Evolutionary conservation across 352 stramenopile species (phyloP).

Genomic region (Phytophthora hibernalis): DNA sequence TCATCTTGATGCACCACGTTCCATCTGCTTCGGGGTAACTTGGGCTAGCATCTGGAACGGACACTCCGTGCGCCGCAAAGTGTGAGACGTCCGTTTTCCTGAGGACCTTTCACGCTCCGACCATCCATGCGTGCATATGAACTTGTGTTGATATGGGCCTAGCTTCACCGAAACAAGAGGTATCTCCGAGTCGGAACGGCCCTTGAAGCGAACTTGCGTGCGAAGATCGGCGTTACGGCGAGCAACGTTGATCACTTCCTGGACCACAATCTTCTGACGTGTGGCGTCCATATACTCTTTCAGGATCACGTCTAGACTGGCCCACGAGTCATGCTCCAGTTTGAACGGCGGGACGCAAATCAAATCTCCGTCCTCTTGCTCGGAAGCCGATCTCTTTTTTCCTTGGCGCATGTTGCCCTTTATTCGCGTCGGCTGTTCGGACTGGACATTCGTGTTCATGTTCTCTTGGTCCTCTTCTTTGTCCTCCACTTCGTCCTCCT

Average conservation of each 20-base stretch:
- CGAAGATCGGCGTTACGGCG: constrained; percentile 3
- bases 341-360: neutral
- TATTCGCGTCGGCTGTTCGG: too few relatives aligned
- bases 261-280: constrained; percentile 7
- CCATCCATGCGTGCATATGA: constrained; percentile 9
- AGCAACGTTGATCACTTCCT: constrained; percentile 1
- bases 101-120: neutral
- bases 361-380: neutral
- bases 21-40: neutral
- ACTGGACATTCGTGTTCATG: neutral
- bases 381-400: neutral
- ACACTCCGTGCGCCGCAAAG: neutral
- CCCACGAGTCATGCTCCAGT: neutral
- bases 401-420: neutral
- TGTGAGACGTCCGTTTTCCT: neutral
- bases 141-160: constrained; percentile 11
- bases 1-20: neutral
- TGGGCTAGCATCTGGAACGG: constrained; percentile 3
- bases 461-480: neutral
- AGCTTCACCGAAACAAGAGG: neutral
- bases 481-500: too few relatives aligned
- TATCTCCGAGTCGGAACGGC: constrained; percentile 1
- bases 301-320: neutral
- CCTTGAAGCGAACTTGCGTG: neutral
- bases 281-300: neutral